phyloP scores from a whole-genome alignment of 192 early-diverging fungal species.

The Coemansia sp. region DNA sequence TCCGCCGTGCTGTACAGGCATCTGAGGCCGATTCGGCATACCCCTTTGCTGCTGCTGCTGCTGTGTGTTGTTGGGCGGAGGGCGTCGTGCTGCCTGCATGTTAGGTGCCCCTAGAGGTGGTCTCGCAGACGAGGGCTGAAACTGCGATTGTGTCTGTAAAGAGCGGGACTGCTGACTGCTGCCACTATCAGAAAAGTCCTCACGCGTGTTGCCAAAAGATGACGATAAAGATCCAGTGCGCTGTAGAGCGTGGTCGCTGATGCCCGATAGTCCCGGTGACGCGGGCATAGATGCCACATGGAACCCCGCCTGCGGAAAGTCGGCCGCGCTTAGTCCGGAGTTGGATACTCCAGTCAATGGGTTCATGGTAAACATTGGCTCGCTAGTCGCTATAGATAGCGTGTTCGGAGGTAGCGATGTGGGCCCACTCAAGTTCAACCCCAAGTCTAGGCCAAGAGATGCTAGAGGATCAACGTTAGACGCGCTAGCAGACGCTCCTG shows the following conservation, averaged over 20 bases:
- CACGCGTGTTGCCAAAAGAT: neutral
- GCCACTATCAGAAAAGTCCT: neutral
- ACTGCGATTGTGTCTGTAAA: neutral
- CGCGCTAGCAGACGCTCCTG: neutral
- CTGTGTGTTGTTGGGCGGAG: constrained; percentile 9
- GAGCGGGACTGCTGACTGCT: neutral
- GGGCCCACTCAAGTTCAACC: constrained; percentile 33
- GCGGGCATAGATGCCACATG: constrained; percentile 20
- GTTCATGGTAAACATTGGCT: constrained; percentile 15
- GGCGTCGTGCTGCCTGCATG: constrained; percentile 3
- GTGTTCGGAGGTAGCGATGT: neutral
- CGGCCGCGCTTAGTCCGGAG: constrained; percentile 14
- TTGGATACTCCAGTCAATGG: constrained; percentile 4
- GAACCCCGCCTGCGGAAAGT: constrained; percentile 12
- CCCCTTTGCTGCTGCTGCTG: constrained; percentile 13
- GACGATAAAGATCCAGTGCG: neutral
- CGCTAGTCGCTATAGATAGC: neutral
- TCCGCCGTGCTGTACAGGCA: neutral
- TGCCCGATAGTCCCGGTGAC: constrained; percentile 20
- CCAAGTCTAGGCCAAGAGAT: constrained; percentile 32
- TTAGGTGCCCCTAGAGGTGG: neutral
- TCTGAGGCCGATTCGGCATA: neutral
- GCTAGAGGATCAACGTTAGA: constrained; percentile 29
- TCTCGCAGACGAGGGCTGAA: neutral
- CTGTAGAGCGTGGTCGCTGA: constrained; percentile 3